These are phyloP conservation scores for Elsinoe necatrix DNA, from an alignment of 2,329 filamentous ascomycete species.

Conservation along the genomic window DNA sequence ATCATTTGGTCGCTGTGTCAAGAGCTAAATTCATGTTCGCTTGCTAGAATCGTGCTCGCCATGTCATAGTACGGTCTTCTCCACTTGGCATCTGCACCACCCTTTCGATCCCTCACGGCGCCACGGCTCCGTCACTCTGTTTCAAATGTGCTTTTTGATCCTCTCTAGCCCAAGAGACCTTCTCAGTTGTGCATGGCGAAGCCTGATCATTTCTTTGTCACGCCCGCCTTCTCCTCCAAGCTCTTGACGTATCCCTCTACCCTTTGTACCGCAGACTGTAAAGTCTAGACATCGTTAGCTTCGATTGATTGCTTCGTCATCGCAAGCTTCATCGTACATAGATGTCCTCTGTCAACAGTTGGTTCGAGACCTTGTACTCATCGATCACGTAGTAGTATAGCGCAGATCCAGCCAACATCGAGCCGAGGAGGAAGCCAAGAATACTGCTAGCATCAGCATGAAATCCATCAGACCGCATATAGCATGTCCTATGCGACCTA, in stretches of 20 bases:
- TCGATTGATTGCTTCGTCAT: not conserved
- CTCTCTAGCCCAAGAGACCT: too few relatives aligned
- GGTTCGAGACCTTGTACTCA: slow-evolving; percentile 89
- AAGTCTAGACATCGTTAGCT: slow-evolving; percentile 51
- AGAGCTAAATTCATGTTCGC: not conserved
- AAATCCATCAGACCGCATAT: not conserved
- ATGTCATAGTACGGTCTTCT: not conserved
- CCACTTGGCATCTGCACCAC: not conserved
- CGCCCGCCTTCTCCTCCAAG: slow-evolving; percentile 64
- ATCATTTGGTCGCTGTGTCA: not conserved
- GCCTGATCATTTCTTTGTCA: slow-evolving; percentile 1
- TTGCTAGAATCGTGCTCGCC: not conserved
- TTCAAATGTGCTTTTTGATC: too few relatives aligned
- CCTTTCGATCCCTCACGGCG: too few relatives aligned
- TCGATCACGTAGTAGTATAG: slow-evolving; percentile 90
- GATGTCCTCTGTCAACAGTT: slow-evolving; percentile 89
- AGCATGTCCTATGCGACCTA: slow-evolving; percentile 37
- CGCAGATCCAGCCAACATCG: slow-evolving; percentile 65
- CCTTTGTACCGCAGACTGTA: slow-evolving; percentile 79
- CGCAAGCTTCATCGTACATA: slow-evolving; percentile 60
- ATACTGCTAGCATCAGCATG: slow-evolving; percentile 49
- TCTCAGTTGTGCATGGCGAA: too few relatives aligned
- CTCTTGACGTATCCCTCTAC: slow-evolving; percentile 75
- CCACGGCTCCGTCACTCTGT: too few relatives aligned
- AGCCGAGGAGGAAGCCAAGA: slow-evolving; percentile 84